phyloP scores from a whole-genome alignment of 1,284 basidiomycete genomes.

The Trametes hirsuta region DNA sequence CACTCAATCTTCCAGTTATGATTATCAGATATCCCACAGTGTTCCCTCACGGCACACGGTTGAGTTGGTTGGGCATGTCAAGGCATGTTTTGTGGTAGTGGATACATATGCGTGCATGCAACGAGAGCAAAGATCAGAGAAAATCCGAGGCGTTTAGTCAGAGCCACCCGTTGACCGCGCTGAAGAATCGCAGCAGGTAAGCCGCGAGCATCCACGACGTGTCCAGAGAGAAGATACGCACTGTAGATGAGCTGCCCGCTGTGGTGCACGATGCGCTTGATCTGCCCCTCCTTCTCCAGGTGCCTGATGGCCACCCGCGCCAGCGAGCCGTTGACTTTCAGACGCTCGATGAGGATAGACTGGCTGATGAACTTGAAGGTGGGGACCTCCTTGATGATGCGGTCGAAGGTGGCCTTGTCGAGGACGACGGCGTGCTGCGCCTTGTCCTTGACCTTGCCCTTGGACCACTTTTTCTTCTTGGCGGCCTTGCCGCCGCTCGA shows the following conservation, averaged over 20 bases:
- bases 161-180: slow-evolving; percentile 66
- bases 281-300: slow-evolving; percentile 93
- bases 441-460: slow-evolving; percentile 99
- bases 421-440: slow-evolving; percentile 93
- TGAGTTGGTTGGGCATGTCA: slow-evolving; percentile 29
- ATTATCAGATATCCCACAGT: no score
- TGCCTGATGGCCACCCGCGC: slow-evolving; percentile 93
- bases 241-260: slow-evolving; percentile 94
- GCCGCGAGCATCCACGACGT: slow-evolving; percentile 1
- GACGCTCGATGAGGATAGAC: slow-evolving; percentile 96
- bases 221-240: slow-evolving; percentile 46
- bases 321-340: slow-evolving; percentile 95
- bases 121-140: slow-evolving; percentile 32
- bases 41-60: neutral
- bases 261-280: slow-evolving; percentile 98
- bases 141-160: slow-evolving; percentile 50
- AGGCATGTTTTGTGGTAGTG: slow-evolving; percentile 35
- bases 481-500: slow-evolving; percentile 79
- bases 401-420: slow-evolving; percentile 92
- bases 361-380: slow-evolving; percentile 99
- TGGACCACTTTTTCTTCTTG: slow-evolving; percentile 99
- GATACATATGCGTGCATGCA: slow-evolving; percentile 36
- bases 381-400: slow-evolving; percentile 98
- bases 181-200: slow-evolving; percentile 33
- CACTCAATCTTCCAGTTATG: no score